Percentiles rank a stretch among this genome's conserved stretches.
phyloP scores from a whole-genome alignment of 2,329 filamentous ascomycete genomes.

The Diaporthe amygdali region DNA sequence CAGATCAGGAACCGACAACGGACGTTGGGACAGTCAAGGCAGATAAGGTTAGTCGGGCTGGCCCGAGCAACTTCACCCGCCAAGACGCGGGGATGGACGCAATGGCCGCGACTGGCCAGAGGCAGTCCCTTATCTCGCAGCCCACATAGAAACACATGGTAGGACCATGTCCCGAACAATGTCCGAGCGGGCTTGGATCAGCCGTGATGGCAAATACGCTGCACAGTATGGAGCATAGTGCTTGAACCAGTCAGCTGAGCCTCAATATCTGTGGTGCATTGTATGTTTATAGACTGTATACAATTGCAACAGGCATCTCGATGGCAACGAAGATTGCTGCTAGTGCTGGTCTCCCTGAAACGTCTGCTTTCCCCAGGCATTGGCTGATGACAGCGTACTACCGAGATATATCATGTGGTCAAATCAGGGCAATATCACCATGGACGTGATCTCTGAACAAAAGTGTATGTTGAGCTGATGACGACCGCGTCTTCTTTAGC shows the following conservation, averaged over 20 bases:
- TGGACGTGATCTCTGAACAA: neutral
- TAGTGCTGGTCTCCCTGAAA: neutral
- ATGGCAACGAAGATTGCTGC: neutral
- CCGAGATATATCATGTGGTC: neutral
- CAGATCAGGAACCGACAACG: slow-evolving; percentile 18
- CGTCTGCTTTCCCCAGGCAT: neutral
- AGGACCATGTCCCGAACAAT: slow-evolving; percentile 1
- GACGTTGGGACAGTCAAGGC: slow-evolving; percentile 7
- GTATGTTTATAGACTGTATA: slow-evolving; percentile 11
- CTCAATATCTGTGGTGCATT: slow-evolving; percentile 6
- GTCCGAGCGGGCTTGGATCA: neutral
- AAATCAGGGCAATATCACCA: neutral
- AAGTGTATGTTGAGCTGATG: neutral
- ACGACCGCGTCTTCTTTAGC: neutral
- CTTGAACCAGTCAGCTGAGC: neutral
- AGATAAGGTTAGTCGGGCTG: slow-evolving; percentile 18
- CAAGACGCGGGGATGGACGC: slow-evolving; percentile 5
- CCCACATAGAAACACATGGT: neutral
- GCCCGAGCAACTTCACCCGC: neutral
- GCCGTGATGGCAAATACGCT: slow-evolving; percentile 10
- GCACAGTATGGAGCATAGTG: neutral
- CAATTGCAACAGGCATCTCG: neutral
- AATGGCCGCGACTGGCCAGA: slow-evolving; percentile 3
- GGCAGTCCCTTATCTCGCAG: slow-evolving; percentile 1
- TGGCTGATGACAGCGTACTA: neutral